Evolutionary conservation across 495 filamentous ascomycete genomes (phyloP), one percentile per base, ranked within the genome.

Genomic region (Rusavskia elegans): DNA sequence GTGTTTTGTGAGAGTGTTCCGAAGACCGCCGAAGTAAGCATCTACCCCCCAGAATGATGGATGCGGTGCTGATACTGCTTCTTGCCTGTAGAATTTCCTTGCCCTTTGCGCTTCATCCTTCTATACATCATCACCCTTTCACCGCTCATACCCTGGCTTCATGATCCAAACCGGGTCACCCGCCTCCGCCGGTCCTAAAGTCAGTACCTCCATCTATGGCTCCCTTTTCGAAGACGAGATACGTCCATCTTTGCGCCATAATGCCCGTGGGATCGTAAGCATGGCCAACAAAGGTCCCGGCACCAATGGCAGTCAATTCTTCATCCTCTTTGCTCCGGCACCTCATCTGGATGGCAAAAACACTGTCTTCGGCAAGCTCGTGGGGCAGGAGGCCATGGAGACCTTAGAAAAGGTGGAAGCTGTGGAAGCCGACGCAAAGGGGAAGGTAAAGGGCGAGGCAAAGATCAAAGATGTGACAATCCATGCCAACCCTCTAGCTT

Each of bases 251-350:
- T 69, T 98, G 30, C 74, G 80, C 50, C 93, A 97, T 66, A 89
- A 90, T 66, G 78, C 81, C 52, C 80, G 92, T 29, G 92, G 92
- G 19, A 78, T 95, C 40, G 74, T 94, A 14, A 83, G 82, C 42
- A 94, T 98, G 92, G 92, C 92, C n/a, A 93, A 95, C 60, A 78
- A 80, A 50, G 80, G 80, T 0, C 73, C 84, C 2, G 76, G 75
- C 9, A 89, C 89, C 42, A 98, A 98, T 65, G 90, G 87, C 16
- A 89, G 84, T 55, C 92, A 98, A 69, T 98, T 97, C 64, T 98
- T 95, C 65, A 76, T 98, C 48, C 76, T 81, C 7, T 89, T 90
- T 65, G 87, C 83, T 45, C 76, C 84, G 25, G 87, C 88, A 41
- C 81, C 87, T 51, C 92, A 98, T 78, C 70, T 98, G 32, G 93